Evolutionary conservation across 2,329 filamentous ascomycete genomes (phyloP).

Genomic region (Aspergillus amoenus): DNA sequence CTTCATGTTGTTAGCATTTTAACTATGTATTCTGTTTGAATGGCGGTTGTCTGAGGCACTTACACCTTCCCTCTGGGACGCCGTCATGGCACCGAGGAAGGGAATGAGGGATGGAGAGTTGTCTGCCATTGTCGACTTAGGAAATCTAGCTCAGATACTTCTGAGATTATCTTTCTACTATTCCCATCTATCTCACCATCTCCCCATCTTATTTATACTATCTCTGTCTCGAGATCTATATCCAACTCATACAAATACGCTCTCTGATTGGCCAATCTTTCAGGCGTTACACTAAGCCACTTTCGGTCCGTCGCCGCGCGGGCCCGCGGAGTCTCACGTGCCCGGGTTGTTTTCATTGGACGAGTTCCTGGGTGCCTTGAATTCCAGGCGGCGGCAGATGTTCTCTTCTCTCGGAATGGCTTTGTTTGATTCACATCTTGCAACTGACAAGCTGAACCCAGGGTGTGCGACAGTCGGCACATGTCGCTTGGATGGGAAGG

Average conservation of each 20-base stretch:
- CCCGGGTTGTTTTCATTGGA: background rate
- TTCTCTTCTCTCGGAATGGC: too few species aligned
- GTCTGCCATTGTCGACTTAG: background rate
- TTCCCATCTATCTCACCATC: background rate
- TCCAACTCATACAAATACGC: background rate
- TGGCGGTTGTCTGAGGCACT: background rate
- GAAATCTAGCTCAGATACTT: background rate
- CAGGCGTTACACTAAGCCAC: background rate
- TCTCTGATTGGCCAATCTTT: background rate
- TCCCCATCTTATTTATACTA: background rate
- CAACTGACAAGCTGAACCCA: background rate
- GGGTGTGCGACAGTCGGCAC: background rate
- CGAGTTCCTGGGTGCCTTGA: background rate
- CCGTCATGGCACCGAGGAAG: conserved; percentile 6
- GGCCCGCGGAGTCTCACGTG: background rate
- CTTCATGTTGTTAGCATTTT: background rate
- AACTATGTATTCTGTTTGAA: background rate
- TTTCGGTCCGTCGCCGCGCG: background rate
- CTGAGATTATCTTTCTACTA: background rate
- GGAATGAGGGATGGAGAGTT: conserved; percentile 4
- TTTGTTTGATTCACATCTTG: too few species aligned
- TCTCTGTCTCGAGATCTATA: background rate
- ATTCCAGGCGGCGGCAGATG: background rate
- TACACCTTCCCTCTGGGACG: background rate
- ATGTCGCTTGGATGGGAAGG: background rate